Evolutionary conservation across 768 basidiomycete genomes (phyloP).

Genomic region (Royoungia palumana): DNA sequence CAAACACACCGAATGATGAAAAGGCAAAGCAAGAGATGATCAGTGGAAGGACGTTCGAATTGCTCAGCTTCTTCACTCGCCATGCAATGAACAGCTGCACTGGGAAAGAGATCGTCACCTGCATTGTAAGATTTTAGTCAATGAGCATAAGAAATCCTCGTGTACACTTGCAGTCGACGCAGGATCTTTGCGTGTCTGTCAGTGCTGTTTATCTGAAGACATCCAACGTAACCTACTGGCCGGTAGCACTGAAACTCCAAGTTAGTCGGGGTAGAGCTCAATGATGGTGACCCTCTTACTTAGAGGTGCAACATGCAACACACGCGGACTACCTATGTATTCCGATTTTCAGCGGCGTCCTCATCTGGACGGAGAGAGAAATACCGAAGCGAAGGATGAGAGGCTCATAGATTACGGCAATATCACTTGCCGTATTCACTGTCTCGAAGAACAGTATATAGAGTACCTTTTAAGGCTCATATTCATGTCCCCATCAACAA

Average conservation of each 20-base stretch:
- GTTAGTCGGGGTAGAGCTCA: conserved; percentile 18
- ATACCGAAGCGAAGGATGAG: conserved; percentile 46
- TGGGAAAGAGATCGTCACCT: conserved; percentile 40
- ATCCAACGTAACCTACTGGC: conserved; percentile 6
- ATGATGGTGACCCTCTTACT: conserved; percentile 1
- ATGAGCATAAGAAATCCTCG: neutral
- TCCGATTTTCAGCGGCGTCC: too few species aligned
- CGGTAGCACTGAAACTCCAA: conserved; percentile 7
- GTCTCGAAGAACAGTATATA: conserved; percentile 47
- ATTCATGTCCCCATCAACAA: neutral
- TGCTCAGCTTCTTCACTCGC: conserved; percentile 37
- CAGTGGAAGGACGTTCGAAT: conserved; percentile 23
- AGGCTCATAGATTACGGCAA: conserved; percentile 45
- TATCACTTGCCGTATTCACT: conserved; percentile 42
- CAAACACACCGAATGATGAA: conserved; percentile 8
- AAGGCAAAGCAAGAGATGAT: conserved; percentile 20
- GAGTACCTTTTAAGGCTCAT: conserved; percentile 31
- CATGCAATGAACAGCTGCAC: conserved; percentile 40
- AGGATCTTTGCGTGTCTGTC: conserved; percentile 34
- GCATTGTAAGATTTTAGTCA: neutral
- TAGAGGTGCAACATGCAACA: neutral
- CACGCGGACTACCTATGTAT: conserved; percentile 23
- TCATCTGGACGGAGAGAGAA: too few species aligned
- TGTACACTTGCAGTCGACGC: conserved; percentile 37
- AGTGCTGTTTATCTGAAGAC: neutral